Evolutionary conservation across 345 rosid species (phyloP).

Genomic region (Syzygium jambos): DNA sequence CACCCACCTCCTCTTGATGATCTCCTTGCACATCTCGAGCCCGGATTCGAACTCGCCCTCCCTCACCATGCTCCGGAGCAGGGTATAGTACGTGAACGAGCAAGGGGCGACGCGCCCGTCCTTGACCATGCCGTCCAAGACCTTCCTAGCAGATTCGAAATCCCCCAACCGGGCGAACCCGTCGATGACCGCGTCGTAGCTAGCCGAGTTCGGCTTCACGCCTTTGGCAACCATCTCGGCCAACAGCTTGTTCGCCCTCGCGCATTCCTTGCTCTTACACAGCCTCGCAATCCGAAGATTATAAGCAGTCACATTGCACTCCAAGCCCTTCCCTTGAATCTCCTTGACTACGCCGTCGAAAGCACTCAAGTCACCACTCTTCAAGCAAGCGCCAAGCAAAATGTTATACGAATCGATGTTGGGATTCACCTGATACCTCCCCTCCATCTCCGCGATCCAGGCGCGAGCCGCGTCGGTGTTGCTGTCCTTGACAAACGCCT

Average conservation of each 20-base stretch:
- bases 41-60: conserved; percentile 22
- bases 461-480: conserved; percentile 4
- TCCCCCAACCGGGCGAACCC: conserved; percentile 16
- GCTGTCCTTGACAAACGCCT: conserved; percentile 11
- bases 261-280: conserved; percentile 17
- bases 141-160: conserved; percentile 18
- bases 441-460: conserved; percentile 21
- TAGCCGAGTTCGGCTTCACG: conserved; percentile 11
- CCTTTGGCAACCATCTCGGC: conserved; percentile 18
- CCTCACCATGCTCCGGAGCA: conserved; percentile 22
- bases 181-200: conserved; percentile 12
- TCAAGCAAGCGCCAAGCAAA: conserved; percentile 13
- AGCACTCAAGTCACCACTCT: background rate
- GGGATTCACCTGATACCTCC: conserved; percentile 2
- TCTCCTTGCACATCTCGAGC: conserved; percentile 16
- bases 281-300: conserved; percentile 12
- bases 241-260: conserved; percentile 14
- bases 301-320: conserved; percentile 6
- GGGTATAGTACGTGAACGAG: conserved; percentile 13
- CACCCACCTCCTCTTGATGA: conserved; percentile 22
- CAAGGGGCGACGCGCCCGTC: conserved; percentile 12
- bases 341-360: conserved; percentile 17
- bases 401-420: conserved; percentile 14
- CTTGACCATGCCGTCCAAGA: conserved; percentile 11
- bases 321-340: conserved; percentile 15